These are phyloP conservation scores for Suhomyces emberorum DNA, from an alignment of 805 yeast genomes.

Conservation along the genomic window DNA sequence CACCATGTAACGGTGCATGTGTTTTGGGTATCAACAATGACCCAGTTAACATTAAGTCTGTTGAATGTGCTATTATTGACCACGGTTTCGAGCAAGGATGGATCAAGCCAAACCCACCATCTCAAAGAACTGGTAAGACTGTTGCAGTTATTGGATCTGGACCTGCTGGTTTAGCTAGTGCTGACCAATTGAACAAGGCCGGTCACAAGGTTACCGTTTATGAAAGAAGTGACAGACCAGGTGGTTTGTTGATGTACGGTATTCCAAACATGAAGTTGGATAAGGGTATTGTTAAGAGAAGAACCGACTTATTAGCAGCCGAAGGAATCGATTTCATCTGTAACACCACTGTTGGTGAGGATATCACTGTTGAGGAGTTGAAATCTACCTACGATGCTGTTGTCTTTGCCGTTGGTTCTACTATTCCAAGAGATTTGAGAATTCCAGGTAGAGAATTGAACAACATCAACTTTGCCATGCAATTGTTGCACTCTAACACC, in stretches of 20 bases:
- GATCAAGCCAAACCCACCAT: slow-evolving; percentile 84
- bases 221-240: slow-evolving; percentile 93
- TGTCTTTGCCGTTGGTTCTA: slow-evolving; percentile 88
- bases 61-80: slow-evolving; percentile 95
- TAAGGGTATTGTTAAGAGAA: slow-evolving; percentile 86
- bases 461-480: slow-evolving; percentile 94
- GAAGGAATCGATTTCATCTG: slow-evolving; percentile 84
- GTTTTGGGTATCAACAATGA: slow-evolving; percentile 89
- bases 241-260: slow-evolving; percentile 98
- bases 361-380: slow-evolving; percentile 67
- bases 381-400: slow-evolving; percentile 73
- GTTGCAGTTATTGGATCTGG: slow-evolving; percentile 94
- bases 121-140: slow-evolving; percentile 74
- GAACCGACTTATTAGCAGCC: slow-evolving; percentile 83
- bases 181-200: slow-evolving; percentile 95
- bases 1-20: slow-evolving; percentile 97
- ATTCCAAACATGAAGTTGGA: slow-evolving; percentile 98
- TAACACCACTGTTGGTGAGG: slow-evolving; percentile 81
- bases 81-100: slow-evolving; percentile 96
- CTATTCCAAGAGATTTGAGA: slow-evolving; percentile 91
- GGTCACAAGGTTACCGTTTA: slow-evolving; percentile 91
- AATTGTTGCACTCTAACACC: slow-evolving; percentile 82
- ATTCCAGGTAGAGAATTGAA: slow-evolving; percentile 91
- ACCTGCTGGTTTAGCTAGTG: slow-evolving; percentile 94
- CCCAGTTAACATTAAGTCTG: slow-evolving; percentile 94